Base-by-base conservation (phyloP, 768 basidiomycete genomes). In the Boletus rubescentipes region DNA sequence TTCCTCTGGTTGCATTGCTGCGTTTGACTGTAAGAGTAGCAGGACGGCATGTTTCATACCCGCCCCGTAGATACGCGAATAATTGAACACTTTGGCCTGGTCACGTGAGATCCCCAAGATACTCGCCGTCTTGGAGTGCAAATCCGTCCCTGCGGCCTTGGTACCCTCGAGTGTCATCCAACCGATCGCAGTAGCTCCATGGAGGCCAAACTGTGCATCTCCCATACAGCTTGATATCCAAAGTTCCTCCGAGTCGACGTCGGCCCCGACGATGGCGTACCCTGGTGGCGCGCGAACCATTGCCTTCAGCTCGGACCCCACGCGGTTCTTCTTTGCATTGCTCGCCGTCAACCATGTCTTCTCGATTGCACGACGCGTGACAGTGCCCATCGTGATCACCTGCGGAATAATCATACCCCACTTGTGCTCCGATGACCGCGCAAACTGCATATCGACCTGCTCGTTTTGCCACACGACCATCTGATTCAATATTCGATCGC, bases 101-200 rank as follows among this genome's bases (percentile, higher is more conserved):
- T 98, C 93, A 31, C 96, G 83, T 37, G 93, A 91, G 59, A 95
- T 95, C 16, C 91, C 91, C 36, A 98, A 76, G 64, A 98, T 98
- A 54, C 73, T 83, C 11, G 96, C 97, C 2, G 95, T 96, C 75
- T 97, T 97, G 11, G 95, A 98, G 66, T 98, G 96, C 30, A 99
- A 73, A 73, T 99, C 96, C 7, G 96, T 98, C 6, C 94, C 94
- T 0, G 89, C 87, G 0, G 86, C 80, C 72, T 98, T 98, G 15
- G 95, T 96, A 1, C 97, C 95, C 70, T 98, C 97, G 29, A 99
- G 80, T 15, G 95, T 98, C 96, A 99, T 98, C 96, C 96, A 98
- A 4, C 97, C 96, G 39, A 99, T 85, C 2, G 96, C 94, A 3
- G 94, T 95, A 11, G 94, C 93, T 11, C 96, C 96, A 61, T 99